Evolutionary conservation across 176 grass and related monocot genomes (phyloP).

Genomic region (Luzula sylvatica): DNA sequence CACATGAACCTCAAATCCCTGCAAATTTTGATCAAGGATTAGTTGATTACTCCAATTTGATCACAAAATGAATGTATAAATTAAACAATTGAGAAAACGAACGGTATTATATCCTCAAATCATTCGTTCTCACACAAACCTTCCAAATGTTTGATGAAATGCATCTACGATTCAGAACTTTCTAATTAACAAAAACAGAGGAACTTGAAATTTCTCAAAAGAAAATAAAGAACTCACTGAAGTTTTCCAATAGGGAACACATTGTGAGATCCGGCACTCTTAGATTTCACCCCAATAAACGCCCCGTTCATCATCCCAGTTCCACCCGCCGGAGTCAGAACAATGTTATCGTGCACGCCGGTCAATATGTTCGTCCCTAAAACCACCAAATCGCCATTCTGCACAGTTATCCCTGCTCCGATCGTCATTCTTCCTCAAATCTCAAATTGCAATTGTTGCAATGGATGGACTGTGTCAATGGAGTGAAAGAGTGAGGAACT

Average conservation of each 20-base stretch:
- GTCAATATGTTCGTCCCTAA: conserved; percentile 41
- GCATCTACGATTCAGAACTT: neutral
- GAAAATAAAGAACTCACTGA: conserved; percentile 27
- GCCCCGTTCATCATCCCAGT: conserved; percentile 40
- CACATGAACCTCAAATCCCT: conserved; percentile 63
- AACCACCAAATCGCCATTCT: conserved; percentile 48
- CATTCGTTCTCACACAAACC: neutral
- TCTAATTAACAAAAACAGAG: neutral
- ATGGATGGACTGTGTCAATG: neutral
- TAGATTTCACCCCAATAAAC: conserved; percentile 51
- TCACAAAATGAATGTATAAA: no score
- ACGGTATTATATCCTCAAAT: neutral
- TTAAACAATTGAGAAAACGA: neutral
- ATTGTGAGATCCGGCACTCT: conserved; percentile 37
- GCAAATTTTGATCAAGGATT: conserved; percentile 1
- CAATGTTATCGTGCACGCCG: conserved; percentile 39
- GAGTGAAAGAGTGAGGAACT: neutral
- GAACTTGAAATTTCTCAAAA: no score
- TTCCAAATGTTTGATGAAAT: neutral
- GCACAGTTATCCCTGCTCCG: conserved; percentile 41
- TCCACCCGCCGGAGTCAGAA: conserved; percentile 43
- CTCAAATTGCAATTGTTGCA: neutral
- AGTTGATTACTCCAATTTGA: neutral
- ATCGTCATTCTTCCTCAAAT: conserved; percentile 49
- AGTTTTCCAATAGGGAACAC: conserved; percentile 74